Evolutionary conservation across 2,329 filamentous ascomycete species (phyloP), one percentile per base, ranked within the genome.

Genomic region (Pseudocercospora macadamiae): DNA sequence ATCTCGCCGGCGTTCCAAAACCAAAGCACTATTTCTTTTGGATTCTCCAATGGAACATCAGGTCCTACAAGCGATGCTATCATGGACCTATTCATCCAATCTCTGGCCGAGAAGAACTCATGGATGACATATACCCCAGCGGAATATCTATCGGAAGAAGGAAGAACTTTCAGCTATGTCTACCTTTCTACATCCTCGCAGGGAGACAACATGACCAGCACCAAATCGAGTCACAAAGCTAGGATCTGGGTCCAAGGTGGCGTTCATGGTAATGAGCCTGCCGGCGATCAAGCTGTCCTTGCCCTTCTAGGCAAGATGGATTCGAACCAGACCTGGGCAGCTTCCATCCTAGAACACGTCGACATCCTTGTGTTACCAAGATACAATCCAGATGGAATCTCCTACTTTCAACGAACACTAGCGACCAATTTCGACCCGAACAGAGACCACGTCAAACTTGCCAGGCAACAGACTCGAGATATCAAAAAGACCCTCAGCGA

Each of bases 211-310:
- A 51, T 57, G 19, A 47, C 36, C 3, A 39, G 30, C 30, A 53
- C 45, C 30, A 47, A 65, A 36, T 55, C 55, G 26, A 25, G 59
- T 19, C 57, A 64, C n/a, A 75, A 75, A 52, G 39, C 75, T 9
- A 64, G 68, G 19, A 68, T 76, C 12, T 76, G 72, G 69, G 68
- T 76, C 3, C 74, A 76, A 54, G 73, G 69, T 6, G 70, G 63
- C 10, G 69, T 74, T 1, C 74, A 75, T 34, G 74, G 74, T 3
- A 74, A 75, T 51, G 74, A 75, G 56, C 73, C 74, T 5, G 74
- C 71, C 7, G 74, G 72, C 7, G 73, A 75, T 49, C 70, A 75
- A 56, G 70, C 73, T 0, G 64, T 70, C 9, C 64, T 74, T 8
- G 73, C 74, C 0, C 60, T 75, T 1, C 66, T 76, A 0, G 74